Base-by-base conservation (phyloP, 176 grass and related monocot species). In the Raddia distichophylla region DNA sequence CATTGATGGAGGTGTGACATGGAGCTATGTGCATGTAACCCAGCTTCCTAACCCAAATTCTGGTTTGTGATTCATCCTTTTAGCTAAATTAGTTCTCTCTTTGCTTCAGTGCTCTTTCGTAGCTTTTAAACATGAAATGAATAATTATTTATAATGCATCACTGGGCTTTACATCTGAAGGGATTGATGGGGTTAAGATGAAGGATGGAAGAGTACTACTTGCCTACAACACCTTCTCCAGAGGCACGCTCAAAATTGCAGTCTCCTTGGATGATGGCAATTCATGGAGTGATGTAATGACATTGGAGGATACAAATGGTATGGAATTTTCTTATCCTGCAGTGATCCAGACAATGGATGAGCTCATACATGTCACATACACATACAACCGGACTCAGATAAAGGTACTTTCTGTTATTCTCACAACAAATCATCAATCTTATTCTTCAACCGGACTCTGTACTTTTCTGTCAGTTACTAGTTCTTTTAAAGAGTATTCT, bases 21-120 rank as follows among this genome's bases (percentile, higher is more conserved):
- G 96, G 96, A 91, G 89, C 70, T 84, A 84, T 60, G 92, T 73
- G 3, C 71, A 8, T 5, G 73, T 81, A n/a, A 98, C 92, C 20
- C 63, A 91, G 50, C 90, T 98, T 86, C 92, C 90, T 18, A 98
- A 95, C 71, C 95, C 95, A 46, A 98, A 98, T 73, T 93, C 96
- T 69, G 96, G 94, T 97, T 67, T 53, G 56, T 79, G 11, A 22
- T 57, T 4, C 14, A 80, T 37, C 49, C 2, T 2, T 32, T 35
- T 40, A n/a, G 18, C 33, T 6, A 71, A 64, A 48, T 70, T 55
- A 81, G 33, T n/a, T 70, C 64, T 77, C 13, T 75, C 18, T 22
- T 44, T 64, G 15, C 16, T 71, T 80, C 32, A 16, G 32, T 66
- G 66, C 10, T 32, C 42, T 33, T 70, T 22, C n/a, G 1, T 75